Evolutionary conservation across 805 yeast genomes (phyloP), one percentile per base, ranked within the genome.

Genomic region (Kluyveromyces wickerhamii): DNA sequence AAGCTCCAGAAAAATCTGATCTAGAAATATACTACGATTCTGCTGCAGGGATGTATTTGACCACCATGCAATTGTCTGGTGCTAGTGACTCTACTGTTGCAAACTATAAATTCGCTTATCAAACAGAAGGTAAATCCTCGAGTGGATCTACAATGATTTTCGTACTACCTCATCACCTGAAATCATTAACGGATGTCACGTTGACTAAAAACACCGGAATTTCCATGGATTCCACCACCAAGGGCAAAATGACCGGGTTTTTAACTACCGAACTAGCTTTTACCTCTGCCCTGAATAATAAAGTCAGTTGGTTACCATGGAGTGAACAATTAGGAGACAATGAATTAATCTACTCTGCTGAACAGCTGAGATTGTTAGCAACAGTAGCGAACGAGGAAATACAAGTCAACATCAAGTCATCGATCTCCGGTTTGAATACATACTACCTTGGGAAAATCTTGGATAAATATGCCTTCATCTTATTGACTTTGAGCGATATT

Each of bases 1-100:
- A 63, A 28, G 62, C 74, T 7, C 67, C 74, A 18, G 51, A 49
- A 6, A 53, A 47, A n/a, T 38, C 54, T 30, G 41, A 45, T 7
- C 51, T 56, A 21, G 72, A 68, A 16, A 52, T 60, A 6, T 59
- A 53, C 41, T 77, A 77, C 49, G 88, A 79, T 52, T 45, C 60
- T 27, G 74, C 81, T 14, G 88, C 92, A 26, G 94, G 94, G 26
- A 61, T 67, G 44, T 82, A 78, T 49, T 74, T 71, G 3, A 66
- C 68, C 2, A 66, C 64, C 21, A 77, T 77, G 13, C 38, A 49
- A 4, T 48, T 78, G 14, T 45, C 49, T 14, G 84, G 81, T 35
- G 52, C 67, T 16, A 44, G 67, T 11, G 60, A 63, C 17, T 74
- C 75, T 12, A 39, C 57, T 3, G 42, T 60, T 17, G 79, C 77